phyloP scores from a whole-genome alignment of 257 asterid genomes.

The Cordia subcordata region DNA sequence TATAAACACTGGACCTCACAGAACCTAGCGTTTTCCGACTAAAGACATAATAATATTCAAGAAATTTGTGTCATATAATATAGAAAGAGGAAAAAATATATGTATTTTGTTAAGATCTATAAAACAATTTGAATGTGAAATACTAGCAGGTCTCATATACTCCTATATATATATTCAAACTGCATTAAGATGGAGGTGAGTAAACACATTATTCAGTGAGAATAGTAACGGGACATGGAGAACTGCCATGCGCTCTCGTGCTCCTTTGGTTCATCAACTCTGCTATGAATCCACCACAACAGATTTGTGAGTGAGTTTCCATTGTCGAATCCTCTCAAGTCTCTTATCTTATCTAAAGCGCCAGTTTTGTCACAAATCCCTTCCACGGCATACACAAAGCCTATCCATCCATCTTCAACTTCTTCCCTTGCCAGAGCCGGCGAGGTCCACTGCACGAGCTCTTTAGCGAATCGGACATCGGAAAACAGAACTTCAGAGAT shows the following conservation, averaged over 20 bases:
- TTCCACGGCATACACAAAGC: conserved; percentile 69
- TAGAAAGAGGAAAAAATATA: too few species aligned
- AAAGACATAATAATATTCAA: too few species aligned
- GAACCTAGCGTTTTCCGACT: too few species aligned
- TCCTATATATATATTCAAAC: too few species aligned
- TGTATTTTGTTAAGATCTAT: too few species aligned
- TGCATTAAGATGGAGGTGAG: too few species aligned
- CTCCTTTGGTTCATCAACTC: conserved; percentile 36
- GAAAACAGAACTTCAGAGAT: conserved; percentile 70
- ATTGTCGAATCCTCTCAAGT: conserved; percentile 61
- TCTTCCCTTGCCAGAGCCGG: conserved; percentile 72
- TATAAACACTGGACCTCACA: too few species aligned
- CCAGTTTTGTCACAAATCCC: conserved; percentile 55
- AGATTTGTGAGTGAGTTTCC: conserved; percentile 81
- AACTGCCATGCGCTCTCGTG: conserved; percentile 34
- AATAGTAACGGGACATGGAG: conserved; percentile 75
- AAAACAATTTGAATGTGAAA: too few species aligned
- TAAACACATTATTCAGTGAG: conserved; percentile 48
- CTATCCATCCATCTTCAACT: conserved; percentile 97
- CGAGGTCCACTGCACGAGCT: conserved; percentile 69
- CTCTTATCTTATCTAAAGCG: conserved; percentile 46
- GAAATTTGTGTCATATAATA: too few species aligned
- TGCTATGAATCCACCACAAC: conserved; percentile 85
- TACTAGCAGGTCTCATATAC: too few species aligned
- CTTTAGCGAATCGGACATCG: conserved; percentile 45